phyloP scores from a whole-genome alignment of 225 moss, liverwort and hornwort genomes.

The Neckera pumila region DNA sequence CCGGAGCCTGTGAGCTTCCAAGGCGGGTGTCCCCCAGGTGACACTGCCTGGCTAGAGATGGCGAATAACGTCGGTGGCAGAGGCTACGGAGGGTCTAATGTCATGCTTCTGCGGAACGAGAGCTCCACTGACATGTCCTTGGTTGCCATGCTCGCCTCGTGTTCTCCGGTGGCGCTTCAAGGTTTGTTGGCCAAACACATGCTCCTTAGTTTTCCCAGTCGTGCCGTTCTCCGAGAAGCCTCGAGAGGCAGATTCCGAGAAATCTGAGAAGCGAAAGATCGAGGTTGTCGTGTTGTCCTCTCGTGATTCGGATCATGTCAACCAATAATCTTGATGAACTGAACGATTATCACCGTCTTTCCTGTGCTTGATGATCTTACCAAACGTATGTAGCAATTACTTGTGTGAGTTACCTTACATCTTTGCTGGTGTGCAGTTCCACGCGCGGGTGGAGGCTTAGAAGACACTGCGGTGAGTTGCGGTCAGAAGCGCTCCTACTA shows the following conservation, averaged over 20 bases:
- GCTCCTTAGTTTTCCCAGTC: background rate
- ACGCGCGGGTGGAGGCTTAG: conserved; percentile 52
- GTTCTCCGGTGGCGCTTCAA: conserved; percentile 49
- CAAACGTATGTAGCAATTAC: background rate
- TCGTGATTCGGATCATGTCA: background rate
- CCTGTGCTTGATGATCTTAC: background rate
- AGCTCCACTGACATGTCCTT: conserved; percentile 73
- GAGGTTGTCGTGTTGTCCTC: background rate
- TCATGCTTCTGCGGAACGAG: conserved; percentile 87
- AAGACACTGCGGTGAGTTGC: conserved; percentile 61
- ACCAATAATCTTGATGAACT: background rate
- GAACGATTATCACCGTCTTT: background rate
- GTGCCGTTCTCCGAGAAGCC: background rate
- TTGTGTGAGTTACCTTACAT: background rate
- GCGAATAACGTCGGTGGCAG: conserved; percentile 6
- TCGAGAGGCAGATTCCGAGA: background rate
- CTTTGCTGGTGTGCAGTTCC: conserved; percentile 29
- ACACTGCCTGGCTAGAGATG: conserved; percentile 19
- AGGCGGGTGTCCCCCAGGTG: background rate
- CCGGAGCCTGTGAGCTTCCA: background rate
- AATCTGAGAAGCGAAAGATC: background rate
- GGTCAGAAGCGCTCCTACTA: conserved; percentile 74
- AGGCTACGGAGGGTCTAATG: conserved; percentile 42
- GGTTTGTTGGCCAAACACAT: conserved; percentile 12
- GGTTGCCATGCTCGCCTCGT: conserved; percentile 89